These are phyloP conservation scores for Aureobasidium sp. DNA, from an alignment of 2,329 filamentous ascomycete species.

Conservation along the genomic window DNA sequence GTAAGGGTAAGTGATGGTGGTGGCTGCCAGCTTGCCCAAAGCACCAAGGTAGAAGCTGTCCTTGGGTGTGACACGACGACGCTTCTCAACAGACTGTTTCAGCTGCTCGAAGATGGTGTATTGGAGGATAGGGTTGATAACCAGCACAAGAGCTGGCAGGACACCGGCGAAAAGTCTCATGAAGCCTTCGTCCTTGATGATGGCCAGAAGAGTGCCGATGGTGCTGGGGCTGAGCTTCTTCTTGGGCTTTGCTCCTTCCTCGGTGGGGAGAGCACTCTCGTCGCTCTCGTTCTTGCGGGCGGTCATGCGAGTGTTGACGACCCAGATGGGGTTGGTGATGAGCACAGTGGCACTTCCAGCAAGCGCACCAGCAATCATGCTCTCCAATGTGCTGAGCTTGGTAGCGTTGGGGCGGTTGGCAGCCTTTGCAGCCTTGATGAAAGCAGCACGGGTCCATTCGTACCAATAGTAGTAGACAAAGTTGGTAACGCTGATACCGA, in stretches of 20 bases:
- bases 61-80: constrained; percentile 67
- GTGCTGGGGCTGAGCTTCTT: constrained; percentile 58
- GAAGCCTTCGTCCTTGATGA: constrained; percentile 77
- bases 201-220: constrained; percentile 67
- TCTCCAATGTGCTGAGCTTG: constrained; percentile 79
- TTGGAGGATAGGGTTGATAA: constrained; percentile 97
- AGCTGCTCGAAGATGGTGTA: constrained; percentile 99
- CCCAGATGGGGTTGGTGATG: constrained; percentile 98
- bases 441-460: constrained; percentile 80
- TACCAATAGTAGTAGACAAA: constrained; percentile 99
- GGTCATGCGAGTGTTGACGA: constrained; percentile 97
- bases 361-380: constrained; percentile 89
- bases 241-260: constrained; percentile 23
- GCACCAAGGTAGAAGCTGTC: constrained; percentile 89
- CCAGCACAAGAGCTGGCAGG: constrained; percentile 81
- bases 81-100: constrained; percentile 80
- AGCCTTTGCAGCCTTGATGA: constrained; percentile 24
- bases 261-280: constrained; percentile 27
- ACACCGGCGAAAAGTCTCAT: constrained; percentile 84
- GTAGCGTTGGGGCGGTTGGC: constrained; percentile 10
- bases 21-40: constrained; percentile 88
- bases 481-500: constrained; percentile 97
- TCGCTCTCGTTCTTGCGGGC: constrained; percentile 60
- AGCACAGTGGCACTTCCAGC: constrained; percentile 91
- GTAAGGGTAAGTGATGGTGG: constrained; percentile 91